Evolutionary conservation across 345 rosid species (phyloP).

Genomic region (Arabis alpina): DNA sequence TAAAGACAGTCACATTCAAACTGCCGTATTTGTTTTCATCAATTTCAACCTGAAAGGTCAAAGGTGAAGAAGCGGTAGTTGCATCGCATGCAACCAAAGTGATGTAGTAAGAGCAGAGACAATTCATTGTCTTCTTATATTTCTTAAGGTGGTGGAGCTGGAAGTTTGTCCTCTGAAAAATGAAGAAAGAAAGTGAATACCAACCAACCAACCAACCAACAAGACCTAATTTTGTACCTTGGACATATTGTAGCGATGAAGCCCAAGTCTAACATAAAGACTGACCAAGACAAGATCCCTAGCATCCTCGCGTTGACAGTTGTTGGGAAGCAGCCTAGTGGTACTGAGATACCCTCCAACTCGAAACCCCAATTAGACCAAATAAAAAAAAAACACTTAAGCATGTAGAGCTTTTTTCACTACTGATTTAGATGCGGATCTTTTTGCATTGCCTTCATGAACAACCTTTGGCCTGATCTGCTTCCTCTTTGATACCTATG

Average conservation of each 20-base stretch:
- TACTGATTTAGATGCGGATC: too few species aligned
- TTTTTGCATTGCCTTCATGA: too few species aligned
- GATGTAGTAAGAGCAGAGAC: neutral
- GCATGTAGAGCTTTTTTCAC: too few species aligned
- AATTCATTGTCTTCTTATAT: neutral
- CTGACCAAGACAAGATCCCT: too few species aligned
- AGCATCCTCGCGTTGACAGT: too few species aligned
- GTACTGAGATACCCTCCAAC: too few species aligned
- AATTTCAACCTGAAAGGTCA: too few species aligned
- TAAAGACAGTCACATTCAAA: neutral
- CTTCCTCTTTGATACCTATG: too few species aligned
- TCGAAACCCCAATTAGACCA: too few species aligned
- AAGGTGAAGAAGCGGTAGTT: neutral
- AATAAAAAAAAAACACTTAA: too few species aligned
- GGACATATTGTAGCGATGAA: conserved; percentile 11
- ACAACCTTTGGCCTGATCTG: too few species aligned
- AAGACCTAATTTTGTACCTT: neutral
- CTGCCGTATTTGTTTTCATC: neutral
- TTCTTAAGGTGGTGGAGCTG: neutral
- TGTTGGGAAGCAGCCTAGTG: too few species aligned
- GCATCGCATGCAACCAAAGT: neutral
- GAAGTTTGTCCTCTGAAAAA: neutral
- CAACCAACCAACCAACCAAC: neutral
- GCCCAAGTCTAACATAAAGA: neutral
- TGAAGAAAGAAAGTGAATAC: neutral